Evolutionary conservation across 257 asterid genomes (phyloP).

Genomic region (Nicotiana obtusifolia): DNA sequence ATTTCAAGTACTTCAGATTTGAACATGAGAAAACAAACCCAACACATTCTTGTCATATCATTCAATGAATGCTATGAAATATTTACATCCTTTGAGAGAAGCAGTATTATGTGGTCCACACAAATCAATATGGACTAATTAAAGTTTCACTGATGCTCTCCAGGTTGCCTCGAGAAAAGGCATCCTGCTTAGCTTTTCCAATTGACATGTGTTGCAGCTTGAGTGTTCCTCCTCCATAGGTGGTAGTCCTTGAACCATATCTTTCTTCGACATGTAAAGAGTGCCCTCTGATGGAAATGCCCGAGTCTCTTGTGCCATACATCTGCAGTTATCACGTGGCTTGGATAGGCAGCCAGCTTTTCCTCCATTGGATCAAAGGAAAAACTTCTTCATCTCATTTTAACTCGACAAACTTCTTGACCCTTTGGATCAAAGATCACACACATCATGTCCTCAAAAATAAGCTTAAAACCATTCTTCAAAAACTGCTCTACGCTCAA

Average conservation of each 20-base stretch:
- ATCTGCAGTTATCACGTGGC: not conserved
- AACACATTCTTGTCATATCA: not conserved
- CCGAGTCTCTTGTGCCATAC: not conserved
- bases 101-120: not conserved
- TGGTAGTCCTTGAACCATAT: not conserved
- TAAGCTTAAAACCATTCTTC: no score
- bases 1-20: no score
- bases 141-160: not conserved
- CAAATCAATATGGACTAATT: not conserved
- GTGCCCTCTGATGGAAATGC: not conserved
- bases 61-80: not conserved
- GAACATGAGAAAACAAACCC: not conserved
- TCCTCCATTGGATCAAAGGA: not conserved
- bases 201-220: not conserved
- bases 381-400: no score
- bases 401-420: no score
- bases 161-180: not conserved
- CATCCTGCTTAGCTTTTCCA: not conserved
- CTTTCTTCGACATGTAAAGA: not conserved
- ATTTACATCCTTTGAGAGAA: not conserved
- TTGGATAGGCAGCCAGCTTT: not conserved
- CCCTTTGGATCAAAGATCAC: no score
- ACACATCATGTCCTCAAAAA: no score
- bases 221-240: not conserved
- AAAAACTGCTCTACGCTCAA: not conserved